These are phyloP conservation scores for Scutellaria galericulata DNA, from an alignment of 257 asterid species.

Conservation along the genomic window DNA sequence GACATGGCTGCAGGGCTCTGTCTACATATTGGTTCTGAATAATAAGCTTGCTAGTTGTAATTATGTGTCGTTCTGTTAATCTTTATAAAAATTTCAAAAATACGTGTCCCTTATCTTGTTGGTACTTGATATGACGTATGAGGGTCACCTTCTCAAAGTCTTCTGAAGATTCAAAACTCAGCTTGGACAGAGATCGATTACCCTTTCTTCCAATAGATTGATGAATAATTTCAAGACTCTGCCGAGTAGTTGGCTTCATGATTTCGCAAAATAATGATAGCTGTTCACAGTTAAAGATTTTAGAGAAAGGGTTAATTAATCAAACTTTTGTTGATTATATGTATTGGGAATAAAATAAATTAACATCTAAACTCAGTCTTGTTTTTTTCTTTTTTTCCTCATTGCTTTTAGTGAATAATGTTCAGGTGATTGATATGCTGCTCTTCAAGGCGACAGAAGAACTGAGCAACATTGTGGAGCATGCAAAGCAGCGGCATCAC, in stretches of 20 bases:
- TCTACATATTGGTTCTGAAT: neutral
- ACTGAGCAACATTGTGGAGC: constrained; percentile 75
- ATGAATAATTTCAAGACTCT: neutral
- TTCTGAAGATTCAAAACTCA: neutral
- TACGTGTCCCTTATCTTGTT: neutral
- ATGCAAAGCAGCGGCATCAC: constrained; percentile 95
- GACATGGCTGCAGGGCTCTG: constrained; percentile 6
- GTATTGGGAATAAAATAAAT: neutral
- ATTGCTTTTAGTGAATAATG: constrained; percentile 13
- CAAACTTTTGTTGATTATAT: neutral
- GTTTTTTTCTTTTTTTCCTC: constrained; percentile 3
- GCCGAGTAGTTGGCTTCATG: neutral
- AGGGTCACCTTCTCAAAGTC: neutral
- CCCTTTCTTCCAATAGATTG: neutral
- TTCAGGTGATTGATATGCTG: constrained; percentile 87
- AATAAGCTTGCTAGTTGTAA: constrained; percentile 5
- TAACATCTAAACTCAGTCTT: neutral
- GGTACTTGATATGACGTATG: neutral
- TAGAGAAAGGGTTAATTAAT: neutral
- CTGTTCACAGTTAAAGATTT: constrained; percentile 4
- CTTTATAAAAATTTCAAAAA: neutral
- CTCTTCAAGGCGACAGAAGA: constrained; percentile 91
- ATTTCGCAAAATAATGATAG: neutral
- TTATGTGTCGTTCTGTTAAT: constrained; percentile 3
- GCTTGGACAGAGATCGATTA: neutral